Conservation (phyloP, 768 basidiomycete genomes). For the Trametes punicea region DNA sequence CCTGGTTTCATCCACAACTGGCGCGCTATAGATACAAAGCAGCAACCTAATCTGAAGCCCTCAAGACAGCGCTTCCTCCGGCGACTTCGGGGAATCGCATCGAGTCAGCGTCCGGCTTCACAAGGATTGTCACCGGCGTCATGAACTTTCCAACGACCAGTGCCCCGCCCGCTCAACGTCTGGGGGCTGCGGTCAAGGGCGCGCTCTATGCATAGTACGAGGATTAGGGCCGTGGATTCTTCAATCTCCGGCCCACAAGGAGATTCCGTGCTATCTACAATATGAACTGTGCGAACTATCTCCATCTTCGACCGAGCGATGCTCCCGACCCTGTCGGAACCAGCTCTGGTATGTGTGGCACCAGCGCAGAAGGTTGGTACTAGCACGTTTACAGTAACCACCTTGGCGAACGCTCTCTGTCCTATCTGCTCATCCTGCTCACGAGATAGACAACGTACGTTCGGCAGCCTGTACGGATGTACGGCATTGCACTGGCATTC, state of each 20-base stretch:
- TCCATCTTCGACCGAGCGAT: conserved; percentile 1
- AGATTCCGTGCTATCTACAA: conserved; percentile 5
- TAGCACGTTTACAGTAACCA: too few species aligned
- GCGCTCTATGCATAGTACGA: neutral
- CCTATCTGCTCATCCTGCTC: neutral
- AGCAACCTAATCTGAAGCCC: conserved; percentile 15
- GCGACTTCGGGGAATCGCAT: neutral
- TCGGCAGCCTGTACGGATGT: neutral
- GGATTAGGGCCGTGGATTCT: neutral
- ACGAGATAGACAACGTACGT: neutral
- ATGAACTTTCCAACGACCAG: neutral
- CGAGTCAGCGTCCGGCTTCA: neutral
- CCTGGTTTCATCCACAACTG: neutral
- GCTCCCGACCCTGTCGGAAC: conserved; percentile 9
- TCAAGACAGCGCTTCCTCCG: neutral
- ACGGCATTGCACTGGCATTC: conserved; percentile 5
- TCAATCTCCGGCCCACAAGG: conserved; percentile 2
- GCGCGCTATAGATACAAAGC: conserved; percentile 14
- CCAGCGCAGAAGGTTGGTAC: neutral
- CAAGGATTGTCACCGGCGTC: conserved; percentile 3
- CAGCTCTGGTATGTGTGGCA: neutral
- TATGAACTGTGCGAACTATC: neutral
- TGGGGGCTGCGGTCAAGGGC: neutral
- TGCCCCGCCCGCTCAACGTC: neutral
- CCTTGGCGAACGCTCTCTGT: neutral